A percentile compares a stretch with the other conserved stretches of the same genome.
Evolutionary conservation across 2,329 filamentous ascomycete genomes (phyloP).

Genomic region (Monilinia fructigena): DNA sequence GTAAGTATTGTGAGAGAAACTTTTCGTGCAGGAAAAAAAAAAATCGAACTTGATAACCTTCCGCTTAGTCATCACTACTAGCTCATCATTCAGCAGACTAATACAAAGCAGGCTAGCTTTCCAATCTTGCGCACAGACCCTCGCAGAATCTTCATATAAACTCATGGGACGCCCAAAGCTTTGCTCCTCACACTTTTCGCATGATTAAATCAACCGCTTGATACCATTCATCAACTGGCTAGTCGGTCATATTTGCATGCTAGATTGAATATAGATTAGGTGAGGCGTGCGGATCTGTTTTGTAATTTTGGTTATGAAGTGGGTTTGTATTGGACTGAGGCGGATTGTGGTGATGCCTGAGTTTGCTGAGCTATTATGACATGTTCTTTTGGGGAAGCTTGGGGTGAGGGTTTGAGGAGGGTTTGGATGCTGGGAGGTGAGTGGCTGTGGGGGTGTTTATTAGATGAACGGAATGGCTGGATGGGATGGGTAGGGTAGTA

Average conservation of each 20-base stretch:
- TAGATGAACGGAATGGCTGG: too few relatives aligned
- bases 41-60: not conserved
- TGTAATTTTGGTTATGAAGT: not conserved
- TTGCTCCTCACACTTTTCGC: constrained; percentile 31
- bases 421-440: too few relatives aligned
- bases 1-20: not conserved
- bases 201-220: constrained; percentile 39
- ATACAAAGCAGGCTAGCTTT: too few relatives aligned
- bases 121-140: constrained; percentile 5
- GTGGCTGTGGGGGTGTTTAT: too few relatives aligned
- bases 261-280: constrained; percentile 28
- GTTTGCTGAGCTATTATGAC: constrained; percentile 22
- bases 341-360: constrained; percentile 8
- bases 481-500: not conserved
- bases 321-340: not conserved
- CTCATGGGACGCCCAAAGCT: not conserved
- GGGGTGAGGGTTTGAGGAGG: not conserved
- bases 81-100: not conserved
- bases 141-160: not conserved
- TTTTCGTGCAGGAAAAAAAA: not conserved
- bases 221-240: constrained; percentile 34
- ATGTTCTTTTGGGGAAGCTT: not conserved
- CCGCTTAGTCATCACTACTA: constrained; percentile 16
- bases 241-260: constrained; percentile 39
- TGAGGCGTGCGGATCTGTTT: constrained; percentile 13